Evolutionary conservation across 805 yeast genomes (phyloP).

Genomic region (Saccharomycopsis sp.): DNA sequence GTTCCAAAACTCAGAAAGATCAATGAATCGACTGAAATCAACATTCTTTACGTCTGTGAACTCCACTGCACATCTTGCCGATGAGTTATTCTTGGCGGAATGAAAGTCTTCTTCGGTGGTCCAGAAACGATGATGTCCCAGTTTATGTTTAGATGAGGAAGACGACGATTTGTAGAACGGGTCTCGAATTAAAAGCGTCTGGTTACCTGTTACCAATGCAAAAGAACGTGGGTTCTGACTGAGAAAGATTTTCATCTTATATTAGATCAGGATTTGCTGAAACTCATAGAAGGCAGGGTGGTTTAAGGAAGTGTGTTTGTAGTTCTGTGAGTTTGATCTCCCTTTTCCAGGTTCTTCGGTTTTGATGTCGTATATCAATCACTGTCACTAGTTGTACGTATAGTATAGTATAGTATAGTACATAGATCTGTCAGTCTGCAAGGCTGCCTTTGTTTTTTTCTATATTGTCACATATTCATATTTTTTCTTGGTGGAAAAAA

Average conservation of each 20-base stretch:
- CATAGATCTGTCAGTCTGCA: too few relatives aligned
- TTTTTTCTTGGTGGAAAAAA: neutral
- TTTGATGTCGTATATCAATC: too few relatives aligned
- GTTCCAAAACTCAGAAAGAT: constrained; percentile 31
- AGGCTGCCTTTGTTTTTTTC: neutral
- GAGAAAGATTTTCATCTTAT: neutral
- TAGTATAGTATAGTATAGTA: too few relatives aligned
- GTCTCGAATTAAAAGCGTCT: neutral
- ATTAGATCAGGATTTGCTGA: neutral
- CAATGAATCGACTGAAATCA: constrained; percentile 37
- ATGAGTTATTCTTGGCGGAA: neutral
- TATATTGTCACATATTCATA: neutral
- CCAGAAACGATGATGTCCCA: neutral
- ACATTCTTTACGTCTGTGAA: constrained; percentile 39
- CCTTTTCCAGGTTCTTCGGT: too few relatives aligned
- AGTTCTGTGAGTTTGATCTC: too few relatives aligned
- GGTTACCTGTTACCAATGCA: neutral
- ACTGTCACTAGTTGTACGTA: too few relatives aligned
- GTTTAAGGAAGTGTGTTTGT: too few relatives aligned
- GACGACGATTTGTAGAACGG: neutral
- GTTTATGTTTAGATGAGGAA: neutral
- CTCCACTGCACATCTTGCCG: constrained; percentile 39
- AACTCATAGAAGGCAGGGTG: neutral
- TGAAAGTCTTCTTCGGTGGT: neutral
- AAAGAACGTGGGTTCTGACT: neutral